A percentile compares a stretch with the other conserved stretches of the same genome.
These are phyloP conservation scores for Striga hermonthica DNA, from an alignment of 305 asterid genomes.

Conservation along the genomic window DNA sequence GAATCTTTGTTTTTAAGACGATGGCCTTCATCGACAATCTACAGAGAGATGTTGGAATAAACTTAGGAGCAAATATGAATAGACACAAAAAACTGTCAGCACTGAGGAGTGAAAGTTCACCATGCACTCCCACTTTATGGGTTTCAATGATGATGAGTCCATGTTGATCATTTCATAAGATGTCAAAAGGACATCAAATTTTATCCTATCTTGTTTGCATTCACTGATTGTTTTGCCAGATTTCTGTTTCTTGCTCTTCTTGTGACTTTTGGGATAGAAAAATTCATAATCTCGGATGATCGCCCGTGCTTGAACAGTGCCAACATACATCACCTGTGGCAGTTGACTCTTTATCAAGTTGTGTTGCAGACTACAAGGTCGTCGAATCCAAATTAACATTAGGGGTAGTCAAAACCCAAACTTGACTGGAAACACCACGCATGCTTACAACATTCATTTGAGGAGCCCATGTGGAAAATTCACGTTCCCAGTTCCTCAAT, in stretches of 20 bases:
- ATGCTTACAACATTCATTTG: conserved; percentile 95
- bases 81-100: conserved; percentile 13
- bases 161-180: conserved; percentile 94
- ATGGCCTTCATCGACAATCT: conserved; percentile 99
- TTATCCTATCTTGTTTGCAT: conserved; percentile 86
- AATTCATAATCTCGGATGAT: conserved; percentile 82
- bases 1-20: conserved; percentile 95
- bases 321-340: conserved; percentile 92
- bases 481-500: conserved; percentile 98
- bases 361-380: conserved; percentile 14
- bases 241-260: conserved; percentile 81
- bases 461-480: conserved; percentile 99
- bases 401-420: neutral
- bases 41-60: conserved; percentile 34
- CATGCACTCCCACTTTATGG: conserved; percentile 98
- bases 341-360: conserved; percentile 36
- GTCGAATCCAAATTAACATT: conserved; percentile 23
- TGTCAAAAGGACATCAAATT: conserved; percentile 93
- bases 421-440: conserved; percentile 21
- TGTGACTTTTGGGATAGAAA: conserved; percentile 68
- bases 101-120: conserved; percentile 39
- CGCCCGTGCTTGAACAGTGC: conserved; percentile 74
- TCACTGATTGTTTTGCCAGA: conserved; percentile 59
- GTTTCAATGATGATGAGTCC: conserved; percentile 75
- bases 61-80: conserved; percentile 28